Conservation (phyloP, 2,329 filamentous ascomycete genomes). For the Pestalotiopsis sp. region DNA sequence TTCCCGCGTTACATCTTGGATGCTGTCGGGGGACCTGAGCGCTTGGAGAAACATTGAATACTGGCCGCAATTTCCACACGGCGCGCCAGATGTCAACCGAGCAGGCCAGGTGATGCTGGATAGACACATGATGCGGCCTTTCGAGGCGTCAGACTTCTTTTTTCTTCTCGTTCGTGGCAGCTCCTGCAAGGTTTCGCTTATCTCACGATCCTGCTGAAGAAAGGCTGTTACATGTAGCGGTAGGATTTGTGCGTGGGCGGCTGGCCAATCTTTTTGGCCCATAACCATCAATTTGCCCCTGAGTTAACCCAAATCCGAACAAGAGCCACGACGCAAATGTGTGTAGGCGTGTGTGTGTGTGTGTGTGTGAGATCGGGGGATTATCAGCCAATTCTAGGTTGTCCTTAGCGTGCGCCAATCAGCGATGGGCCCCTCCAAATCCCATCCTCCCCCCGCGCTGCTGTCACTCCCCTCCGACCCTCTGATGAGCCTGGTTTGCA, state of each 20-base stretch:
- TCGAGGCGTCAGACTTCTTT: no score
- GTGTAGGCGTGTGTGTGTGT: neutral
- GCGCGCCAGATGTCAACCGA: neutral
- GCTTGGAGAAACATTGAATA: neutral
- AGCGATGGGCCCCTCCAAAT: neutral
- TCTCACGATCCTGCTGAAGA: neutral
- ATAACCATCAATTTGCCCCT: neutral
- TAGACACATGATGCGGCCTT: neutral
- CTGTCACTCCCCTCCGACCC: neutral
- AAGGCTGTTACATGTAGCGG: neutral
- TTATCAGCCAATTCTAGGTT: slow-evolving; percentile 4
- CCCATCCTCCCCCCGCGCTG: neutral
- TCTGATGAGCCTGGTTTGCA: neutral
- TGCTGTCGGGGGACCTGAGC: neutral
- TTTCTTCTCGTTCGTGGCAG: neutral
- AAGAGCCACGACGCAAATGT: neutral
- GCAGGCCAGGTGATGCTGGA: neutral
- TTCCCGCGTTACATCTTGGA: neutral
- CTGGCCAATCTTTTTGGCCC: neutral
- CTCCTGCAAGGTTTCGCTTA: neutral
- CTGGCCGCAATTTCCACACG: neutral
- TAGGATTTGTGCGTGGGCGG: neutral
- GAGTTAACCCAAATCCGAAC: slow-evolving; percentile 2
- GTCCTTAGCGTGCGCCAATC: neutral
- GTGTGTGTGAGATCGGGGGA: neutral